These are phyloP conservation scores for Saccharomycopsis sp. DNA, from an alignment of 805 yeast species.

Conservation along the genomic window DNA sequence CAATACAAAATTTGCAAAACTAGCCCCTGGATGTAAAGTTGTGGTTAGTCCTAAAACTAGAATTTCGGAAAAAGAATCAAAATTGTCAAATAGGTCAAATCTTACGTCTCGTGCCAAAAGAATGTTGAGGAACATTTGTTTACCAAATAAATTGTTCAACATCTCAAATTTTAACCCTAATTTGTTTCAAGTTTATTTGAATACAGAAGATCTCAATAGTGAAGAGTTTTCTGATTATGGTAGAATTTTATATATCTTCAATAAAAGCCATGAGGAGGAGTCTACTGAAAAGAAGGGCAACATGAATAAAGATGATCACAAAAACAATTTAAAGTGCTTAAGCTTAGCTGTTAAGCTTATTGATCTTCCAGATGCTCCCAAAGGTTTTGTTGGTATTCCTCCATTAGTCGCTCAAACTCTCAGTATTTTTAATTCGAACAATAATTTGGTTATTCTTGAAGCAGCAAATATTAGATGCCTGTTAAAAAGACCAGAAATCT, in stretches of 20 bases:
- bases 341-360: constrained; percentile 41
- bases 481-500: constrained; percentile 12
- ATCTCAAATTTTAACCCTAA: background rate
- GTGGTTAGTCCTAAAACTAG: constrained; percentile 64
- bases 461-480: constrained; percentile 26
- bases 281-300: too few relatives aligned
- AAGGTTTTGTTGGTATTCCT: constrained; percentile 42
- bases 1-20: constrained; percentile 37
- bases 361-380: constrained; percentile 26
- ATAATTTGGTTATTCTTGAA: constrained; percentile 44
- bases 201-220: constrained; percentile 1
- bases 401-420: constrained; percentile 44
- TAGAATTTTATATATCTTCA: too few relatives aligned
- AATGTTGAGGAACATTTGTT: constrained; percentile 42
- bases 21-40: constrained; percentile 57
- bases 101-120: constrained; percentile 26
- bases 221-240: too few relatives aligned
- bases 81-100: background rate
- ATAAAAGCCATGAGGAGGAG: too few relatives aligned
- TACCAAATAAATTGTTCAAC: constrained; percentile 38
- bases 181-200: constrained; percentile 12
- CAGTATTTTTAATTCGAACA: constrained; percentile 38
- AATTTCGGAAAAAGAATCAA: constrained; percentile 20
- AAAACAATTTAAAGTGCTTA: too few relatives aligned
- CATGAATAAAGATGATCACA: too few relatives aligned